phyloP scores from a whole-genome alignment of 2,329 filamentous ascomycete genomes.

The Alternaria sp. region DNA sequence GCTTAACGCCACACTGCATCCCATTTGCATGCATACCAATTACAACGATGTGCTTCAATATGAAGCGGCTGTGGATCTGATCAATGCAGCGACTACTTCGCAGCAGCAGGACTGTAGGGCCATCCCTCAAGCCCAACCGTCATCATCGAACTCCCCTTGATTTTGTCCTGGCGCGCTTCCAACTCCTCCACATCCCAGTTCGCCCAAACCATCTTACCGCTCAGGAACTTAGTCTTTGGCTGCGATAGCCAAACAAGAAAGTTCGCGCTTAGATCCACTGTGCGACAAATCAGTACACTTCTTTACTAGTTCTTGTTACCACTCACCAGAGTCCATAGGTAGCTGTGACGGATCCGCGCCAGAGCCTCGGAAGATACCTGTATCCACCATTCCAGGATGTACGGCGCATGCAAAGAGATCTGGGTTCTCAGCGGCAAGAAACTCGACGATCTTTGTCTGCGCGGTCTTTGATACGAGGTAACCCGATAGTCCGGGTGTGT shows the following conservation, averaged over 20 bases:
- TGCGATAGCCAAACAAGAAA: constrained; percentile 42
- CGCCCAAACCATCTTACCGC: constrained; percentile 29
- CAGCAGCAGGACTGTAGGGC: background rate
- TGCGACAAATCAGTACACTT: constrained; percentile 11
- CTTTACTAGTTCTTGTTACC: background rate
- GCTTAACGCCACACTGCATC: background rate
- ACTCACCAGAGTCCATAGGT: background rate
- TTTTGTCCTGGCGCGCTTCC: constrained; percentile 31
- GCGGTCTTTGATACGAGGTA: background rate
- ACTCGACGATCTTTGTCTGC: background rate
- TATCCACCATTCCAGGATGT: background rate
- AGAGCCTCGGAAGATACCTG: background rate
- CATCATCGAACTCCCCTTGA: constrained; percentile 19
- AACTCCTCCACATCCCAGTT: constrained; percentile 47
- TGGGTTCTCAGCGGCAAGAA: background rate
- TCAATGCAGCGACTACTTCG: background rate
- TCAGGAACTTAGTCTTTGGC: constrained; percentile 26
- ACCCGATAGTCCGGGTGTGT: background rate
- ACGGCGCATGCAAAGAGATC: background rate
- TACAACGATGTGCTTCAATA: background rate
- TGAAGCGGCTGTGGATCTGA: background rate
- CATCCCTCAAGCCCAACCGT: background rate
- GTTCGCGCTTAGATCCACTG: constrained; percentile 11
- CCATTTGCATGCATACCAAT: background rate
- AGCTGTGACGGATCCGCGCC: background rate